phyloP scores from a whole-genome alignment of 768 basidiomycete genomes.

The Serendipita vermifera region DNA sequence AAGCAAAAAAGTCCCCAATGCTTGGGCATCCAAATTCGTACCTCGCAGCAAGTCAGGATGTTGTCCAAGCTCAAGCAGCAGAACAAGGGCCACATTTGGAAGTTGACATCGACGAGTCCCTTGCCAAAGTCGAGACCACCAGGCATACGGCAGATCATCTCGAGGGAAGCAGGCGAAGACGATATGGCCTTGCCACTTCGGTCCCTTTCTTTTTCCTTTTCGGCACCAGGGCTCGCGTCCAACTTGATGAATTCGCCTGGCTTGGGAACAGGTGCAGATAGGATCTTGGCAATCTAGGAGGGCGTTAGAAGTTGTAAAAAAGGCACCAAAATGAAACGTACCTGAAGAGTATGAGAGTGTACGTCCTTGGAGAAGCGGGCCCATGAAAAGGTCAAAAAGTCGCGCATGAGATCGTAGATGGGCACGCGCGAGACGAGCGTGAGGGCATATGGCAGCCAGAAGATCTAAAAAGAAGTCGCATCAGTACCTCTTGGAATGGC shows the following conservation, averaged over 20 bases:
- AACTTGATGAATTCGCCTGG: conserved; percentile 77
- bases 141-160: conserved; percentile 81
- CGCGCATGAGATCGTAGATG: conserved; percentile 89
- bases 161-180: conserved; percentile 31
- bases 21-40: conserved; percentile 20
- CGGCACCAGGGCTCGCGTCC: conserved; percentile 49
- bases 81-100: conserved; percentile 95
- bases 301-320: no score
- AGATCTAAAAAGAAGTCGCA: conserved; percentile 16
- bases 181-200: conserved; percentile 36
- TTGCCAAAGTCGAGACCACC: conserved; percentile 89
- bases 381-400: conserved; percentile 92
- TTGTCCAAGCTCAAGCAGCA: conserved; percentile 87
- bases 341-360: conserved; percentile 81
- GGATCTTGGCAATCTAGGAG: conserved; percentile 16
- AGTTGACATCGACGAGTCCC: conserved; percentile 85
- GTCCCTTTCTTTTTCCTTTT: conserved; percentile 26
- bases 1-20: not conserved
- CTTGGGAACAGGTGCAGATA: conserved; percentile 53
- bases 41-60: conserved; percentile 85
- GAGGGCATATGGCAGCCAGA: conserved; percentile 22
- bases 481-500: conserved; percentile 13
- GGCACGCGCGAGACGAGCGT: conserved; percentile 84
- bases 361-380: conserved; percentile 90
- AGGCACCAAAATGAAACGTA: conserved; percentile 78